Evolutionary conservation across 208 protist genomes (phyloP), one percentile per base, ranked within the genome.

Genomic region (Acanthamoeba culbertsoni): DNA sequence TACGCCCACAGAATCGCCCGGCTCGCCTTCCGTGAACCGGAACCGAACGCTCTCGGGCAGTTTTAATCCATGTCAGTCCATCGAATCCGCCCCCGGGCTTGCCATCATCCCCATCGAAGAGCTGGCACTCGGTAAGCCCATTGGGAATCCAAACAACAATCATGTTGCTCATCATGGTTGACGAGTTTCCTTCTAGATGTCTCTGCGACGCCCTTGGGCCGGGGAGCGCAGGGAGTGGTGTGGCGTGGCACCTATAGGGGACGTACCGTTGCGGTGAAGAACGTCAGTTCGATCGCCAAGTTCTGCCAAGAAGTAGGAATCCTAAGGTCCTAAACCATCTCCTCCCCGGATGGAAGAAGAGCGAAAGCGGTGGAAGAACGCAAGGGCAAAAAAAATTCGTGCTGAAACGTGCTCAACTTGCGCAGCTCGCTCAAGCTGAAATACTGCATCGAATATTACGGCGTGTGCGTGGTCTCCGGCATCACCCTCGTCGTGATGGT

Each of bases 281-380:
- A 62, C 28, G 51, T 88, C 18, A 55, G 48, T 28, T 88, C 48
- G 2, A 88, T 88, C 14, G 77, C 43, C 48, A 88, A 88, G 77
- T 88, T 88, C 35, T 88, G 77, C 14, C 77, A 88, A 33, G 48
- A 88, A 31, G 77, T 88, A 8, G 77, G 77, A 1, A 88, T 88
- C 20, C 45, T 88, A 3, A 88, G 77, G 48, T 88, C n/a, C n/a
- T n/a, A n/a, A n/a, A n/a, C n/a, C n/a, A n/a, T n/a, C n/a, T n/a
- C n/a, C n/a, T n/a, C n/a, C n/a, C n/a, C n/a, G n/a, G n/a, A n/a
- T n/a, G n/a, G n/a, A n/a, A n/a, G n/a, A n/a, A n/a, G n/a, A n/a
- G n/a, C n/a, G n/a, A n/a, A n/a, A n/a, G n/a, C n/a, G n/a, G n/a
- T n/a, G n/a, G n/a, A n/a, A n/a, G n/a, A n/a, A n/a, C n/a, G n/a